These are phyloP conservation scores for Brassica nigra DNA, from an alignment of 345 rosid species.

Conservation along the genomic window DNA sequence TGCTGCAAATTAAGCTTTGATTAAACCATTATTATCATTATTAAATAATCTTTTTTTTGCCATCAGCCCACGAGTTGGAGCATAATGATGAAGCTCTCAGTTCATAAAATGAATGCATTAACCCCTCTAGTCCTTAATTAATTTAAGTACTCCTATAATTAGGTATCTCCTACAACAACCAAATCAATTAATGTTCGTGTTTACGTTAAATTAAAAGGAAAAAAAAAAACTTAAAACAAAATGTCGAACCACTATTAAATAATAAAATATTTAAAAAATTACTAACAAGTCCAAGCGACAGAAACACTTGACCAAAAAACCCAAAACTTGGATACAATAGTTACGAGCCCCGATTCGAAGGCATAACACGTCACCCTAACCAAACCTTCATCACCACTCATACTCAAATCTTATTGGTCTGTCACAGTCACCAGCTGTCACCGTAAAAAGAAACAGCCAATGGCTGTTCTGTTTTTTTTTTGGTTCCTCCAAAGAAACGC, in stretches of 20 bases:
- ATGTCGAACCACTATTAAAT: slow-evolving; percentile 13
- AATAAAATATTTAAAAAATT: background rate
- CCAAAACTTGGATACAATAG: slow-evolving; percentile 28
- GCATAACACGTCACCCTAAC: slow-evolving; percentile 32
- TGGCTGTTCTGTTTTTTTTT: slow-evolving; percentile 8
- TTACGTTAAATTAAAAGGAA: slow-evolving; percentile 13
- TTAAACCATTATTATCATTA: background rate
- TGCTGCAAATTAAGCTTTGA: background rate
- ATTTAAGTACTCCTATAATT: background rate
- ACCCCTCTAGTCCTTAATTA: background rate
- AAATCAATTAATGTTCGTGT: slow-evolving; percentile 9
- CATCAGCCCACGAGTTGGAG: too few species aligned
- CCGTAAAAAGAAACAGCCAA: background rate
- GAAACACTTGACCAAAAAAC: slow-evolving; percentile 36
- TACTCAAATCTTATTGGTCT: slow-evolving; percentile 37
- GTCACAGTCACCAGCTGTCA: slow-evolving; percentile 32
- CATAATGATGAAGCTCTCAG: background rate
- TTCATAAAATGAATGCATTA: background rate
- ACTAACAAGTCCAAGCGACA: slow-evolving; percentile 34
- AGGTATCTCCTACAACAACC: slow-evolving; percentile 18
- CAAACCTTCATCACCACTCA: slow-evolving; percentile 31
- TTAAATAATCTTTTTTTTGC: too few species aligned
- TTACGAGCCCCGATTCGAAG: slow-evolving; percentile 15
- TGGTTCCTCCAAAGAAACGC: slow-evolving; percentile 32
- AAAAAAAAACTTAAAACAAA: background rate